Base-by-base conservation (phyloP, 2,329 filamentous ascomycete genomes). In the Trichophaea hybrida region DNA sequence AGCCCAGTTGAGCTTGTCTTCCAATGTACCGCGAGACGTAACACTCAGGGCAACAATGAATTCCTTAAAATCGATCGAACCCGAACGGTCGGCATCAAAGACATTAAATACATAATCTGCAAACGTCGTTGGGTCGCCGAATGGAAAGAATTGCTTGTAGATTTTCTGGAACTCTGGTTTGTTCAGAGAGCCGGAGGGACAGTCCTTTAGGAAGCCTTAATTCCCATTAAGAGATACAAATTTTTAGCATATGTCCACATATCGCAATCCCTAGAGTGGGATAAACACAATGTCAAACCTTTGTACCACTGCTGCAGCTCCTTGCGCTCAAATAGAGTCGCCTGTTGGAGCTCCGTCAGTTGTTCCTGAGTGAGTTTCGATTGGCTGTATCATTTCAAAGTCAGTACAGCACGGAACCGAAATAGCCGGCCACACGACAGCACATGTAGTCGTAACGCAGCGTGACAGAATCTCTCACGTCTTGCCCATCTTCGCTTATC, bases 271-370 rank as follows among this genome's bases (percentile, higher is more conserved):
- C 24, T 2, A 24, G 24, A 24, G 24, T 24, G 24, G 24, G 24
- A 24, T 24, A 24, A 24, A 24, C 24, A 24, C 24, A 24, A 51
- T 10, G n/a, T 10, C 38, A 12, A 49, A 95, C 93, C 93, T 80
- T 97, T 97, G 76, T 98, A 97, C 93, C 93, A 98, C 83, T 97
- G 91, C 74, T 98, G 93, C 72, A 98, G 75, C 75, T 98, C 93
- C 78, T 97, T 97, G 84, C 96, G 96, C 75, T 98, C 93, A 72
- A 98, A 98, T 75, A 97, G 89, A 65, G 93, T 98, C 62, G 89
- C 89, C 77, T 88, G 93, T 73, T 97, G 90, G 68, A 98, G 83
- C 75, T 98, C 93, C 67, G 81, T 82, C 71, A 98, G 86, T 80
- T 98, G 89, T 74, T 95, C 86, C 73, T 93, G 88, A 61, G 90